Percentiles rank a stretch among this genome's conserved stretches.
phyloP scores from a whole-genome alignment of 441 rosid species.

The Mallotus repandus region DNA sequence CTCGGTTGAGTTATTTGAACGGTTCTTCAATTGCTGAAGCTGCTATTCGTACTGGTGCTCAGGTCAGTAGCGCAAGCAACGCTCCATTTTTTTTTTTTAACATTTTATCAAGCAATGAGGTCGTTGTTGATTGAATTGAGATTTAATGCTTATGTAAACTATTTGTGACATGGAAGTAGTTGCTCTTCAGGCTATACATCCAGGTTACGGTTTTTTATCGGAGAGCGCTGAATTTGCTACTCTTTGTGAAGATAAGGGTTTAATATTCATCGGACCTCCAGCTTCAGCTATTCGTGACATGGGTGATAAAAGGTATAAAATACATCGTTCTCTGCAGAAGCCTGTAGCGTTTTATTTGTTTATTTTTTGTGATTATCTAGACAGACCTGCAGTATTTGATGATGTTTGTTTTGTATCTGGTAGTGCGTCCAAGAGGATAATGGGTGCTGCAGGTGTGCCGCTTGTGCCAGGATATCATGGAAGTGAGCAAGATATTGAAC shows the following conservation, averaged over 20 bases:
- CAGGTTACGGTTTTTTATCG: constrained; percentile 91
- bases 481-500: constrained; percentile 71
- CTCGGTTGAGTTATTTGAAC: constrained; percentile 77
- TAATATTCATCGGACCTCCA: constrained; percentile 91
- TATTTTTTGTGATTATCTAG: background rate
- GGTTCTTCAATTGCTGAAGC: constrained; percentile 64
- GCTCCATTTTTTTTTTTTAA: background rate
- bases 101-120: no score
- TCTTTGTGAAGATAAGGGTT: constrained; percentile 79
- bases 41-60: constrained; percentile 82
- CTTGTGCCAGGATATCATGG: constrained; percentile 98
- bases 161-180: no score
- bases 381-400: background rate
- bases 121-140: background rate
- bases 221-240: constrained; percentile 84
- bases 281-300: constrained; percentile 85
- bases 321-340: background rate
- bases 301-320: constrained; percentile 76
- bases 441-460: constrained; percentile 97
- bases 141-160: background rate
- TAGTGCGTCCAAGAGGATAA: constrained; percentile 94
- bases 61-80: constrained; percentile 37
- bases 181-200: constrained; percentile 71
- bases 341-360: background rate
- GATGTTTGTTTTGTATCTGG: constrained; percentile 13